A percentile compares a stretch with the other conserved stretches of the same genome.
These are phyloP conservation scores for Gentiana dahurica DNA, from an alignment of 257 asterid genomes.

Conservation along the genomic window DNA sequence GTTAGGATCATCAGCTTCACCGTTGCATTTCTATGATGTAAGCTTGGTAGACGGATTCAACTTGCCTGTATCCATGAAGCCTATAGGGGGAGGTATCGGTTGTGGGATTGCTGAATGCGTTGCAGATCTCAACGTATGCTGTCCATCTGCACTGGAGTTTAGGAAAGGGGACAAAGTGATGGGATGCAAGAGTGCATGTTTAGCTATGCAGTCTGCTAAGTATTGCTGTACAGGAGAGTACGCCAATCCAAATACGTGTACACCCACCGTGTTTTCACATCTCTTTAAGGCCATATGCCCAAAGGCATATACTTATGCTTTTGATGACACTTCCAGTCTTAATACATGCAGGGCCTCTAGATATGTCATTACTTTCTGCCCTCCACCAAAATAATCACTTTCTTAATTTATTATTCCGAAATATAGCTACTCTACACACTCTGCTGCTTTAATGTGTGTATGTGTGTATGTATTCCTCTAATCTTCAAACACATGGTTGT, in stretches of 20 bases:
- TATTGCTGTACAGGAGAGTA: conserved; percentile 86
- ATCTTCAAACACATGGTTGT: too few relatives aligned
- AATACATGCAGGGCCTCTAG: conserved; percentile 75
- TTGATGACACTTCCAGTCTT: conserved; percentile 79
- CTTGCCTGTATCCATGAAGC: conserved; percentile 82
- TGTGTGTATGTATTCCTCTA: too few relatives aligned
- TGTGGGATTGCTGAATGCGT: conserved; percentile 81
- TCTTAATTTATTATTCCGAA: too few relatives aligned
- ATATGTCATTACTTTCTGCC: conserved; percentile 80
- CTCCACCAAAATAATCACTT: conserved; percentile 20
- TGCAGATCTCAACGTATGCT: conserved; percentile 64
- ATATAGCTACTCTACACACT: too few relatives aligned
- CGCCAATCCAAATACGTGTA: conserved; percentile 53
- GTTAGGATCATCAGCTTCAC: conserved; percentile 52
- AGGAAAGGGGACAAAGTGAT: conserved; percentile 51
- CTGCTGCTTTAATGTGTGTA: too few relatives aligned
- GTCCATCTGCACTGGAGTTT: conserved; percentile 87
- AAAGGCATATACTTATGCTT: conserved; percentile 77
- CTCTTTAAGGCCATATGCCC: conserved; percentile 95
- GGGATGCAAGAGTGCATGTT: conserved; percentile 91
- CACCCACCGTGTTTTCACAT: conserved; percentile 64
- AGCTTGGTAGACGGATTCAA: conserved; percentile 90
- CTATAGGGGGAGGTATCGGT: conserved; percentile 81
- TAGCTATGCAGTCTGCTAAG: conserved; percentile 78
- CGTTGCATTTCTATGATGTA: conserved; percentile 79